Evolutionary conservation across 108 stramenopile genomes (phyloP).

Genomic region (Fragilaria crotonensis): DNA sequence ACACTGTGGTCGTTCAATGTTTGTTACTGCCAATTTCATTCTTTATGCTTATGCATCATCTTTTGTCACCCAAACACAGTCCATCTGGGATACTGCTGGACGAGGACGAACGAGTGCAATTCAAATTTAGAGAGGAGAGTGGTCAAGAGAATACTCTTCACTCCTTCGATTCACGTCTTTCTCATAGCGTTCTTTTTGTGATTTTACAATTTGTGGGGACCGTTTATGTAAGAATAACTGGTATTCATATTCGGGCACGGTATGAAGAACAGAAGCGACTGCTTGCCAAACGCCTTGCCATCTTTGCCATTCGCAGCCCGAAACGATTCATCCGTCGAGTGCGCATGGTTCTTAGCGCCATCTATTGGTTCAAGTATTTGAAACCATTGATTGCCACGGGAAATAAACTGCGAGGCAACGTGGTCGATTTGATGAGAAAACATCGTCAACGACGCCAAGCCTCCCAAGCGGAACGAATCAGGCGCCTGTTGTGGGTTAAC

Average conservation of each 20-base stretch:
- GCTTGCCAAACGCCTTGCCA: neutral
- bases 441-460: slow-evolving; percentile 30
- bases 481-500: slow-evolving; percentile 14
- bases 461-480: slow-evolving; percentile 17
- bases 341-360: neutral
- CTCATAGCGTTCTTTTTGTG: neutral
- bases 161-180: neutral
- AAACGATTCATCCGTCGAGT: slow-evolving; percentile 11
- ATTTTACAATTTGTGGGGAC: neutral
- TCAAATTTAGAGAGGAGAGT: too few relatives aligned
- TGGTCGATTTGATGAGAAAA: slow-evolving; percentile 37
- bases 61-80: neutral
- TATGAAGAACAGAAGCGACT: neutral
- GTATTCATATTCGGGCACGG: neutral
- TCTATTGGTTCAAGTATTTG: slow-evolving; percentile 65
- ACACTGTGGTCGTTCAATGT: slow-evolving; percentile 20
- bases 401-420: slow-evolving; percentile 55
- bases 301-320: slow-evolving; percentile 22
- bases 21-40: slow-evolving; percentile 34
- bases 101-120: neutral
- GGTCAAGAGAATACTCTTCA: too few relatives aligned
- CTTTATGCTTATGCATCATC: slow-evolving; percentile 12
- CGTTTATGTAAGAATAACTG: neutral
- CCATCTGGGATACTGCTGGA: neutral
- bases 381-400: slow-evolving; percentile 55